Percentiles rank a stretch among this genome's conserved stretches.
phyloP scores from a whole-genome alignment of 1,139 yeast genomes.

The Blastobotrys indianensis region DNA sequence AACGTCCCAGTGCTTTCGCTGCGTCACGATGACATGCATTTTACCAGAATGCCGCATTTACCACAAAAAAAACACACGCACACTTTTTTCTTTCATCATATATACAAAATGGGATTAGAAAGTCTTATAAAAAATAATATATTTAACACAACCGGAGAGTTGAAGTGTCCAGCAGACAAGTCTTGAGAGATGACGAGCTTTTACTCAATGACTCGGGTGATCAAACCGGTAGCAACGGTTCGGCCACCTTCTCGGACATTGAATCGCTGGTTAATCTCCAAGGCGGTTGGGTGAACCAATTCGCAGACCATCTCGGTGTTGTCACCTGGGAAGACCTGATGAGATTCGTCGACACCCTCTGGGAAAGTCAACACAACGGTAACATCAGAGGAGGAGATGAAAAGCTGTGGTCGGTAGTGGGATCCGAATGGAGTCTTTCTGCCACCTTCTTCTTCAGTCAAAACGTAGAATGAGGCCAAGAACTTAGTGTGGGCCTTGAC shows the following conservation, averaged over 20 bases:
- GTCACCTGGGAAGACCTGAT: slow-evolving; percentile 97
- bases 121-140: too few relatives aligned
- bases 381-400: slow-evolving; percentile 93
- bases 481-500: slow-evolving; percentile 91
- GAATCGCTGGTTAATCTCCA: slow-evolving; percentile 96
- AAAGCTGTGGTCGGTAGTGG: slow-evolving; percentile 97
- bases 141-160: too few relatives aligned
- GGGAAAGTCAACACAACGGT: slow-evolving; percentile 92
- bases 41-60: background rate
- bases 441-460: slow-evolving; percentile 98
- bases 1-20: background rate
- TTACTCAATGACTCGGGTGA: slow-evolving; percentile 84
- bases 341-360: slow-evolving; percentile 75
- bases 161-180: too few relatives aligned
- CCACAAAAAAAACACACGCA: background rate
- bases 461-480: slow-evolving; percentile 86
- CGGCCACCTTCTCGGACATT: slow-evolving; percentile 99
- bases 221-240: slow-evolving; percentile 98
- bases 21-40: background rate
- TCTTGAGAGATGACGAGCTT: background rate
- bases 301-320: slow-evolving; percentile 94
- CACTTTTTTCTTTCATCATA: too few relatives aligned
- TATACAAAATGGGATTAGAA: too few relatives aligned
- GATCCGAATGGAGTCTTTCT: slow-evolving; percentile 97
- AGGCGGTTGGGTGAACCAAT: slow-evolving; percentile 84